Base-by-base conservation (phyloP, 2,329 filamentous ascomycete genomes). In the Nemania serpens region DNA sequence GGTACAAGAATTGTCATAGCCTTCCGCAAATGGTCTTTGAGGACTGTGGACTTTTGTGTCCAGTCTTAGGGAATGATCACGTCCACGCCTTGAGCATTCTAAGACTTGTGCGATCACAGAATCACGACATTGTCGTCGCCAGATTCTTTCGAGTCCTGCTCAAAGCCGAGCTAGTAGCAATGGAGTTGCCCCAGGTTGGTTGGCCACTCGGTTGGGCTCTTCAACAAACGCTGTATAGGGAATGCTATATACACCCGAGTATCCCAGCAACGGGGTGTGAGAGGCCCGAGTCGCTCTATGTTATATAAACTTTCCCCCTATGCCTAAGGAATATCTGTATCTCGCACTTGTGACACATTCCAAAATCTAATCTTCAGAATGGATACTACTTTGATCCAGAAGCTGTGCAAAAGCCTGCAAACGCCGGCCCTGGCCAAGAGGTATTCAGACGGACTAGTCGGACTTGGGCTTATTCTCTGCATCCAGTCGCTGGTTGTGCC, bases 401-500 rank as follows among this genome's bases (percentile, higher is more conserved):
- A 70, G 29, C 34, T 74, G 5, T 70, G 65, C 53, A 64, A 49
- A 62, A 59, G 54, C 60, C 49, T 73, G n/a, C 69, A 62, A 54
- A 63, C 63, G 42, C 68, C 68, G 18, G 59, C 59, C 22, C 61
- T 69, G 2, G 36, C 41, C 5, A 71, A 66, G 46, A 62, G 68
- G 50, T 74, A 69, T 52, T 52, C 58, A 17, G 69, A 74, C 62
- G 69, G 68, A 5, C 62, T 61, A 36, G 47, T 71, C 17, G 73
- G 71, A 10, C 36, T 74, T 29, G 33, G 59, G 4, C 63, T 72
- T 41, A 65, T 73, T 12, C 10, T 68, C 25, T 50, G 66, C 11
- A 67, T 59, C 45, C 69, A 74, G 50, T 33, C 70, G 12, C n/a
- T 71, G 20, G 59, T 73, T 6, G 25, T 72, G 17, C 71, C 73